A percentile compares a stretch with the other conserved stretches of the same genome.
Evolutionary conservation across 257 asterid species (phyloP).

Genomic region (Lycium ferocissimum): DNA sequence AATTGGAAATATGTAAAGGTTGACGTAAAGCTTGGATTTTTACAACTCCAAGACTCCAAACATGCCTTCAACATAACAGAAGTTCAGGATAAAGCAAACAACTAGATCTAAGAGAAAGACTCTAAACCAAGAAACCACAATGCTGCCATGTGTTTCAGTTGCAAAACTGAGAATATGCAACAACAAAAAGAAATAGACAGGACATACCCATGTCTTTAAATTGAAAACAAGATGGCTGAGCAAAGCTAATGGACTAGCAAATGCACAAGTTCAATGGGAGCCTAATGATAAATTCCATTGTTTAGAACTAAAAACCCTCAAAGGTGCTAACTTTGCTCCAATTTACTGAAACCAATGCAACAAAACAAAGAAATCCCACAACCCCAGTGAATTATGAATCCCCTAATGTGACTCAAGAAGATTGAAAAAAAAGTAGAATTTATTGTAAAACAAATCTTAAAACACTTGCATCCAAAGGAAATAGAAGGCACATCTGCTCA

Average conservation of each 20-base stretch:
- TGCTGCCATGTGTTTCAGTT: not conserved
- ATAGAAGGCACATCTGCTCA: constrained; percentile 35
- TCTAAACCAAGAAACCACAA: constrained; percentile 26
- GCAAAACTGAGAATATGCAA: not conserved
- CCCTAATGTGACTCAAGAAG: constrained; percentile 28
- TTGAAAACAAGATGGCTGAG: constrained; percentile 32
- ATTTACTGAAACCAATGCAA: not conserved
- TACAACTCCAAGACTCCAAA: not conserved
- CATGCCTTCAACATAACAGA: not conserved
- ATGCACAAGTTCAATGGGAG: constrained; percentile 32
- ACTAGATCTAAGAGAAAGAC: constrained; percentile 47
- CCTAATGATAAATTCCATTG: constrained; percentile 35
- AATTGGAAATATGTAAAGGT: not conserved
- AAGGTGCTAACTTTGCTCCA: not conserved
- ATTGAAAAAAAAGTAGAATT: constrained; percentile 29
- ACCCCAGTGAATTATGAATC: constrained; percentile 25
- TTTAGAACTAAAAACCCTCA: not conserved
- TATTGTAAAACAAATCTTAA: constrained; percentile 46
- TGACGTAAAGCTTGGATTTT: not conserved
- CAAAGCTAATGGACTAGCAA: constrained; percentile 34
- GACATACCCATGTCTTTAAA: constrained; percentile 49
- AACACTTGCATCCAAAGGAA: constrained; percentile 60
- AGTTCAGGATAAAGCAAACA: constrained; percentile 22
- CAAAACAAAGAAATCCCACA: constrained; percentile 29
- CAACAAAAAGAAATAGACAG: constrained; percentile 1